A percentile compares a stretch with the other conserved stretches of the same genome.
phyloP scores from a whole-genome alignment of 164 flowering plant genomes.

The Echeveria elegans region DNA sequence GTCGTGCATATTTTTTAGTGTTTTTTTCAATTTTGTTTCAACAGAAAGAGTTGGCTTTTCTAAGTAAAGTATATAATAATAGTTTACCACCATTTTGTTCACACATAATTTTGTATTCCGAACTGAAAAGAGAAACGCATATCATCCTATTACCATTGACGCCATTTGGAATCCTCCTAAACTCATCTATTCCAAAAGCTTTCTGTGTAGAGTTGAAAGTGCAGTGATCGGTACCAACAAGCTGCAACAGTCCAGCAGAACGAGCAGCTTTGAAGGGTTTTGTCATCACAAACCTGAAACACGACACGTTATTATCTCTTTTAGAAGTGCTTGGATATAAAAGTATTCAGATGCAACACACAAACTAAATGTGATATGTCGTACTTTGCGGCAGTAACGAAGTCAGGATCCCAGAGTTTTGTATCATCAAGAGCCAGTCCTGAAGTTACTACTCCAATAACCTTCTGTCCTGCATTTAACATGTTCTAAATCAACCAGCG shows the following conservation, averaged over 20 bases:
- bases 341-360: background rate
- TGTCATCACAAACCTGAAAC: constrained; percentile 77
- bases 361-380: constrained; percentile 16
- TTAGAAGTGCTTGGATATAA: background rate
- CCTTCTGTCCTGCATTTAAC: constrained; percentile 76
- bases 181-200: constrained; percentile 83
- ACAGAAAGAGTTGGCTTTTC: background rate
- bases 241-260: constrained; percentile 76
- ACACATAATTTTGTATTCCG: background rate
- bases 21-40: background rate
- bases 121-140: constrained; percentile 2
- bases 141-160: constrained; percentile 69
- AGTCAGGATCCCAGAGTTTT: constrained; percentile 84
- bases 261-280: constrained; percentile 88
- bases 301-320: constrained; percentile 10
- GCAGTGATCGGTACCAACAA: constrained; percentile 98
- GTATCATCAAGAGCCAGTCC: constrained; percentile 82
- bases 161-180: constrained; percentile 95
- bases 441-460: constrained; percentile 87
- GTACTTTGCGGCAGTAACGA: constrained; percentile 79
- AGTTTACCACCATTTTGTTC: constrained; percentile 92
- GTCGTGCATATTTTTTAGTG: background rate
- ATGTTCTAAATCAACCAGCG: background rate
- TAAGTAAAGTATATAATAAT: background rate
- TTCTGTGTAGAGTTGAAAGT: constrained; percentile 84